A percentile compares a stretch with the other conserved stretches of the same genome.
These are phyloP conservation scores for Tetrahymena borealis DNA, from an alignment of 73 alveolate genomes.

Conservation along the genomic window DNA sequence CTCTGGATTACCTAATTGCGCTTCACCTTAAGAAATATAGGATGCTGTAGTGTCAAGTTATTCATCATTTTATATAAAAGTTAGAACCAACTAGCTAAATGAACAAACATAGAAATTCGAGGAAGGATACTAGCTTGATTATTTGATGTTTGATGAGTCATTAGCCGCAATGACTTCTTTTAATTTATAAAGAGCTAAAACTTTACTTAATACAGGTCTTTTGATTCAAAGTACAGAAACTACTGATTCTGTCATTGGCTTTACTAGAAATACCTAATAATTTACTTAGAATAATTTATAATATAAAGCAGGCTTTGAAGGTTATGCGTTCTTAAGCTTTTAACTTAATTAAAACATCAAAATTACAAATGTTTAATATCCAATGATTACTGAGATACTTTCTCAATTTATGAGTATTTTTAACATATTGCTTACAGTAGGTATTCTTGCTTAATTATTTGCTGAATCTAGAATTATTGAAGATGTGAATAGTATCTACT, in stretches of 20 bases:
- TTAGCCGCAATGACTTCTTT: too few relatives aligned
- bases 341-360: background rate
- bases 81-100: background rate
- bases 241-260: background rate
- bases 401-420: background rate
- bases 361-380: background rate
- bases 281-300: background rate
- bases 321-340: background rate
- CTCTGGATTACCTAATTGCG: background rate
- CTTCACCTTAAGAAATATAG: background rate
- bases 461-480: background rate
- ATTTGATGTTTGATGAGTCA: too few relatives aligned
- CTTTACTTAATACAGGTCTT: too few relatives aligned
- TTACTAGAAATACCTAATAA: background rate
- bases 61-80: background rate
- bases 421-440: background rate
- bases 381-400: background rate
- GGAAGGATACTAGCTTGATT: too few relatives aligned
- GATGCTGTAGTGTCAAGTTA: background rate
- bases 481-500: background rate
- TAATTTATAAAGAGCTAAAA: too few relatives aligned
- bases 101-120: background rate
- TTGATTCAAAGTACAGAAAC: background rate
- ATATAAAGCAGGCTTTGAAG: background rate
- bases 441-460: background rate